A percentile compares a stretch with the other conserved stretches of the same genome.
Evolutionary conservation across 2,329 filamentous ascomycete species (phyloP).

Genomic region (Pseudogymnoascus sp.): DNA sequence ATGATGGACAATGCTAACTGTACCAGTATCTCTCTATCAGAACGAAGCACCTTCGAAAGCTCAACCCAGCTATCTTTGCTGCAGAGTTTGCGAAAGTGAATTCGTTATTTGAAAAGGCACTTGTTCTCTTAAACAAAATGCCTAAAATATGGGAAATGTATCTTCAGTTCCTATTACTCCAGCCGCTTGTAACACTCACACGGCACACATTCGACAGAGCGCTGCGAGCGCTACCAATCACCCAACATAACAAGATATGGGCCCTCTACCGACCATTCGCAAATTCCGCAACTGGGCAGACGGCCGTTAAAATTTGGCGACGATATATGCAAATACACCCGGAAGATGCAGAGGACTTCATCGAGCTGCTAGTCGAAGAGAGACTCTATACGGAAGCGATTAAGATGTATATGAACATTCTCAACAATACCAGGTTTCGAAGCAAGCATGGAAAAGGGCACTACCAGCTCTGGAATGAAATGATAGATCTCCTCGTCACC

Average conservation of each 20-base stretch:
- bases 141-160: conserved; percentile 98
- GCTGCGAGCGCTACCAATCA: conserved; percentile 81
- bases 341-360: conserved; percentile 90
- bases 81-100: conserved; percentile 91
- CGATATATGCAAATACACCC: conserved; percentile 97
- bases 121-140: conserved; percentile 97
- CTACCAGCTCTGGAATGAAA: conserved; percentile 95
- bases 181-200: conserved; percentile 83
- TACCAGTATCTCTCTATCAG: conserved; percentile 75
- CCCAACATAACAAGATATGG: conserved; percentile 95
- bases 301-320: conserved; percentile 87
- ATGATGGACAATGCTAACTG: conserved; percentile 14
- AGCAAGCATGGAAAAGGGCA: conserved; percentile 92
- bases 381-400: conserved; percentile 86
- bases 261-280: conserved; percentile 84
- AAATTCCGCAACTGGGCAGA: conserved; percentile 80
- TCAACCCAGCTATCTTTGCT: conserved; percentile 73
- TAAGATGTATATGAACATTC: conserved; percentile 79
- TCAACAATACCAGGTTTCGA: conserved; percentile 83
- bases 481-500: conserved; percentile 88
- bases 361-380: conserved; percentile 75
- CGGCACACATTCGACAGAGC: conserved; percentile 87
- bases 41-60: conserved; percentile 67
- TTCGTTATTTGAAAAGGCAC: conserved; percentile 80
- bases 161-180: conserved; percentile 77